Percentiles rank a stretch among this genome's conserved stretches.
These are phyloP conservation scores for Boletellus sp. DNA, from an alignment of 768 basidiomycete species.

Conservation along the genomic window DNA sequence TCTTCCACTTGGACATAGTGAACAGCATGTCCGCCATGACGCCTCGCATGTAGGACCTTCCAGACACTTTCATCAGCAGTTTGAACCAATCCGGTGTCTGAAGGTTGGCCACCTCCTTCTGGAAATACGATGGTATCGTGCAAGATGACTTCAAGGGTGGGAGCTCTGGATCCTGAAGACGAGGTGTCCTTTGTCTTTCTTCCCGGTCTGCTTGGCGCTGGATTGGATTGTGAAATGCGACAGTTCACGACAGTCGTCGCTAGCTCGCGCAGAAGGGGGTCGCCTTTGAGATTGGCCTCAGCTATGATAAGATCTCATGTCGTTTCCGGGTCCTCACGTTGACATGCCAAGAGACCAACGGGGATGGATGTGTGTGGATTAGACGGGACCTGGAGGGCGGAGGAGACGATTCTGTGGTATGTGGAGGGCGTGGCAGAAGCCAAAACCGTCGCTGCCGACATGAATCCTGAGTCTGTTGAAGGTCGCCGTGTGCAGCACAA, in stretches of 20 bases:
- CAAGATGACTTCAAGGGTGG: constrained; percentile 62
- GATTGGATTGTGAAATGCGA: constrained; percentile 42
- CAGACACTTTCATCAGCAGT: constrained; percentile 44
- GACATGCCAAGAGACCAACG: constrained; percentile 76
- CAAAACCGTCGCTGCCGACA: constrained; percentile 39
- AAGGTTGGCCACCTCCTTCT: constrained; percentile 80
- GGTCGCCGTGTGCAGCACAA: neutral
- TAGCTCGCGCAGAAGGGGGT: constrained; percentile 62
- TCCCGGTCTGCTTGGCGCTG: constrained; percentile 41
- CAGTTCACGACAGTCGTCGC: constrained; percentile 54
- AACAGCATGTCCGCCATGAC: constrained; percentile 70
- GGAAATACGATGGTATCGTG: constrained; percentile 81
- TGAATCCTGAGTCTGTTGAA: constrained; percentile 4
- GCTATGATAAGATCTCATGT: constrained; percentile 4
- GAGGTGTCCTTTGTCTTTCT: constrained; percentile 52
- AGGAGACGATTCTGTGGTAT: constrained; percentile 65
- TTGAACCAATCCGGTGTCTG: constrained; percentile 61
- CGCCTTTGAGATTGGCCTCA: constrained; percentile 41
- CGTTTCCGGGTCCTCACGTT: constrained; percentile 45
- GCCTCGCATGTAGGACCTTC: constrained; percentile 62
- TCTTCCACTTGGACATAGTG: constrained; percentile 57
- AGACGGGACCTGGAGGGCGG: constrained; percentile 51
- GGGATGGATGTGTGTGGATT: constrained; percentile 52
- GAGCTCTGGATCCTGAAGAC: constrained; percentile 40
- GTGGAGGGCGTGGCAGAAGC: constrained; percentile 46